Conservation (phyloP, 2,329 filamentous ascomycete species). For the Fusarium napiforme region DNA sequence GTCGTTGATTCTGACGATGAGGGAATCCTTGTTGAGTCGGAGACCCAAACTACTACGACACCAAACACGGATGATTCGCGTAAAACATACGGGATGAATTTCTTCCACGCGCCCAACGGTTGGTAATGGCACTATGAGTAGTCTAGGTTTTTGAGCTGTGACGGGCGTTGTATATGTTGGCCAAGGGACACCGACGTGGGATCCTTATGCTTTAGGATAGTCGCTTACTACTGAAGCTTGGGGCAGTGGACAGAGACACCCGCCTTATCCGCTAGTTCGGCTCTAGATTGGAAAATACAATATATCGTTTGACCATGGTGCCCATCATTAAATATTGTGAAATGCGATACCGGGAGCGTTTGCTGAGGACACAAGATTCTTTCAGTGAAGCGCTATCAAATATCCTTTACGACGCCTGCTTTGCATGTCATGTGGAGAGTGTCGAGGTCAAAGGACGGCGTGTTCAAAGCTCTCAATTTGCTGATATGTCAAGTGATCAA, state of each 20-base stretch:
- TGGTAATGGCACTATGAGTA: neutral
- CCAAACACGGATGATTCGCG: neutral
- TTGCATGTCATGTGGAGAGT: too few species aligned
- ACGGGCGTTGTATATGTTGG: neutral
- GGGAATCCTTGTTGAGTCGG: neutral
- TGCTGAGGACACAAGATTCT: rapidly evolving
- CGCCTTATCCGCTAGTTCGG: rapidly evolving
- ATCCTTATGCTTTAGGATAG: rapidly evolving
- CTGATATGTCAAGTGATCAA: neutral
- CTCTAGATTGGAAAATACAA: neutral
- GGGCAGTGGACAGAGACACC: neutral
- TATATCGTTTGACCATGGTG: neutral
- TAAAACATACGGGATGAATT: neutral
- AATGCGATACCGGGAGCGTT: rapidly evolving
- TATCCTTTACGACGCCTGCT: too few species aligned
- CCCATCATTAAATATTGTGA: rapidly evolving
- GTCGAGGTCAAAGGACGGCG: neutral
- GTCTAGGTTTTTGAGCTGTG: neutral
- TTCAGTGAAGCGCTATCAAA: too few species aligned
- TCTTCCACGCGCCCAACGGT: neutral
- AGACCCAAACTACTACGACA: neutral
- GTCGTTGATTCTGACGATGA: neutral
- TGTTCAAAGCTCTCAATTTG: neutral
- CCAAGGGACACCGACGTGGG: rapidly evolving
- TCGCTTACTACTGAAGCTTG: rapidly evolving